phyloP scores from a whole-genome alignment of 1,284 basidiomycete genomes.

The Farysia itapuensis region DNA sequence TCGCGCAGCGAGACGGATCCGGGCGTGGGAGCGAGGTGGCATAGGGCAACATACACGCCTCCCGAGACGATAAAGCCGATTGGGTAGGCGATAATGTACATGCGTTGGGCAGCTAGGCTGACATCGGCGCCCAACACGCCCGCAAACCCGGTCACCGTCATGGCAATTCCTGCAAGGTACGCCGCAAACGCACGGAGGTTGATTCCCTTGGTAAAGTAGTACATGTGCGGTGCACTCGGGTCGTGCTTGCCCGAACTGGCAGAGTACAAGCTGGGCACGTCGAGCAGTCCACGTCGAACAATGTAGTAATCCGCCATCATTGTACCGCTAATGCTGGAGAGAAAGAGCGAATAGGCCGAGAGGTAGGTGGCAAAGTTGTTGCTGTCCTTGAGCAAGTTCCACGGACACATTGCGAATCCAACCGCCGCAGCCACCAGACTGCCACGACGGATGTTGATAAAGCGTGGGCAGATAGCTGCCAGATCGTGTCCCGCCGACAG shows the following conservation, averaged over 20 bases:
- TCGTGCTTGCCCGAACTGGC: conserved; percentile 11
- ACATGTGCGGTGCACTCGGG: conserved; percentile 62
- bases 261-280: conserved; percentile 73
- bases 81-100: conserved; percentile 60
- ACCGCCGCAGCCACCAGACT: conserved; percentile 76
- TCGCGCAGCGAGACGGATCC: conserved; percentile 12
- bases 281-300: conserved; percentile 72
- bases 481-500: conserved; percentile 82
- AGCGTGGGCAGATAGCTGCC: conserved; percentile 73
- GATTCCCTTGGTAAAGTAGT: conserved; percentile 75
- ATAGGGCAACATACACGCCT: conserved; percentile 48
- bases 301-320: conserved; percentile 71
- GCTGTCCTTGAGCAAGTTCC: conserved; percentile 76
- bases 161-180: conserved; percentile 74
- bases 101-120: conserved; percentile 40
- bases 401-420: conserved; percentile 73
- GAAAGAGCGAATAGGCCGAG: conserved; percentile 67
- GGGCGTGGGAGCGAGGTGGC: conserved; percentile 28
- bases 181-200: conserved; percentile 69
- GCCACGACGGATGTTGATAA: conserved; percentile 81
- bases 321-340: conserved; percentile 59
- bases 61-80: conserved; percentile 57
- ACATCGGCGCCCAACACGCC: conserved; percentile 58
- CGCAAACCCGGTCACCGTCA: conserved; percentile 77
- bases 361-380: conserved; percentile 81